Conservation (phyloP, 805 yeast genomes). For the Ogataea methanolica region DNA sequence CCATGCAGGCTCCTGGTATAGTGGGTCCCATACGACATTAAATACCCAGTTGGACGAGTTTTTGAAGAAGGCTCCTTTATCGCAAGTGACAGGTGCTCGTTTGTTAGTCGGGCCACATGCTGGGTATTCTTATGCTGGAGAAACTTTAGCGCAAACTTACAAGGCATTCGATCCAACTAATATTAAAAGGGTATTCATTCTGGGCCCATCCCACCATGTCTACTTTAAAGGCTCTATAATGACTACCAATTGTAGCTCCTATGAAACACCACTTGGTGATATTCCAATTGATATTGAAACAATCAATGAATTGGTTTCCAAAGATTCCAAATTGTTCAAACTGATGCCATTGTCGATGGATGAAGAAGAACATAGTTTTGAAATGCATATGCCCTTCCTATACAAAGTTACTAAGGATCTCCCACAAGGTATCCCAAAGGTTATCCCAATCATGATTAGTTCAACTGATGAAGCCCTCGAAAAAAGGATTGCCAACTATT, state of each 20-base stretch:
- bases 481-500: constrained; percentile 38
- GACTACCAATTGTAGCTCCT: constrained; percentile 45
- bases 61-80: constrained; percentile 33
- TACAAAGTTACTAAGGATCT: constrained; percentile 40
- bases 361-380: constrained; percentile 86
- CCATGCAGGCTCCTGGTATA: too few relatives aligned
- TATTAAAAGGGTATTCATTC: constrained; percentile 61
- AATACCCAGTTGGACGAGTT: constrained; percentile 46
- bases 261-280: constrained; percentile 82
- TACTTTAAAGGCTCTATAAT: constrained; percentile 62
- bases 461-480: constrained; percentile 46
- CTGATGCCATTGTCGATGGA: constrained; percentile 60
- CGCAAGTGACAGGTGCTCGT: constrained; percentile 37
- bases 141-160: constrained; percentile 72
- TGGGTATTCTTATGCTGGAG: constrained; percentile 82
- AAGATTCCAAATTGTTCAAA: constrained; percentile 39
- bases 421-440: constrained; percentile 31
- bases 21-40: too few relatives aligned
- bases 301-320: constrained; percentile 31
- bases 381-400: constrained; percentile 86
- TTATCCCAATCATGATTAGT: constrained; percentile 81
- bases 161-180: constrained; percentile 57
- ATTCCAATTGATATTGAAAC: constrained; percentile 58
- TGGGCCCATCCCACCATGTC: constrained; percentile 94
- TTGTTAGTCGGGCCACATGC: constrained; percentile 78